Base-by-base conservation (phyloP, 768 basidiomycete species). In the Sporobolomyces phaffii region DNA sequence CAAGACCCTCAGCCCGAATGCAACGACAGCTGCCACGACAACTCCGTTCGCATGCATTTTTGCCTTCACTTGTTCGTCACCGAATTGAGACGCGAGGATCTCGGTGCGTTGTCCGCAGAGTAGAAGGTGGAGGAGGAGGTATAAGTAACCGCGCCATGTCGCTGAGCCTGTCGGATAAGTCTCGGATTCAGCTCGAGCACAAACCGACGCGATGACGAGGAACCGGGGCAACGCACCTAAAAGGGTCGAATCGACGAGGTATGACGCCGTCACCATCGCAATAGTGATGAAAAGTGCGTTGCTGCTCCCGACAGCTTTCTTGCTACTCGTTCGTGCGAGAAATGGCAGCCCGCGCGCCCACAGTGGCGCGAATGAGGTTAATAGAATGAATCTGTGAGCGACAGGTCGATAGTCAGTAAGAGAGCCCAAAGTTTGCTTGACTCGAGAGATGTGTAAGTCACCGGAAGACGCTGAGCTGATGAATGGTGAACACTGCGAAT, bases 311-410 rank as follows among this genome's bases (percentile, higher is more conserved):
- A 60, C 52, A 3, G 62, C 70, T 34, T 57, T 67, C 2, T 58
- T 62, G 24, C 70, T 61, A 31, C 60, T 52, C 2, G 61, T 40
- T 9, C 48, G 61, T 13, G 65, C 52, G 44, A 64, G 24, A 17
- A 69, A 65, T 0, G 68, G 70, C 10, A 65, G 28, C 2, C 66
- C 70, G 11, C 72, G 67, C 11, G 67, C 44, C 73, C 73, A 74
- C 0, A 74, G 34, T 15, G 72, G 36, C 0, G 67, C 50, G 28
- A 67, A 71, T 20, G 72, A 56, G 22, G 73, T 62, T 31, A 74
- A 60, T 58, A 73, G 61, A 44, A 72, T 28, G 48, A 73, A 64
- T 3, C 72, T 74, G 69, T 22, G 58, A 11, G 20, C 4, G 34
- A 11, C 36, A 36, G n/a, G n/a, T n/a, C 31, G 18, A 38, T 15